A percentile compares a stretch with the other conserved stretches of the same genome.
Evolutionary conservation across 108 stramenopile genomes (phyloP).

Genomic region (Conticribra guillardii): DNA sequence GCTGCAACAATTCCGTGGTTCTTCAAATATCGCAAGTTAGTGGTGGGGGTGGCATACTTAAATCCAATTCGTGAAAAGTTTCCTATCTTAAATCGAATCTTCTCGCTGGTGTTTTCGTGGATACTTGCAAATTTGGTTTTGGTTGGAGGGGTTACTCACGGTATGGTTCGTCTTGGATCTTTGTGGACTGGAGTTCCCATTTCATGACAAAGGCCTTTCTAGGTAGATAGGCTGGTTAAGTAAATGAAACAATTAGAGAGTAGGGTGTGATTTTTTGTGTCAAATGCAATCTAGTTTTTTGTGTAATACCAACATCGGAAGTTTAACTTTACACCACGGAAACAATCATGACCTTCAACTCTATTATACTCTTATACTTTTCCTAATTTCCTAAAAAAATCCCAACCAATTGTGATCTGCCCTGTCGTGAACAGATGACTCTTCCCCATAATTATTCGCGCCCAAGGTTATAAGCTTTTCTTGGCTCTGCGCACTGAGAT

Average conservation of each 20-base stretch:
- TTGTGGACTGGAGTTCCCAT: conserved; percentile 21
- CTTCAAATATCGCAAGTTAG: conserved; percentile 46
- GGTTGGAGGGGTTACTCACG: conserved; percentile 25
- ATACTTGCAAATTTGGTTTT: conserved; percentile 28
- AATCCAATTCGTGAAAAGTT: conserved; percentile 42
- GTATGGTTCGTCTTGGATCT: conserved; percentile 22
- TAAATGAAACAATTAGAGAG: no score
- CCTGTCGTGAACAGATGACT: no score
- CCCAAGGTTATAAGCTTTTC: not conserved
- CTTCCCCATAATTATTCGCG: no score
- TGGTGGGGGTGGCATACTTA: conserved; percentile 16
- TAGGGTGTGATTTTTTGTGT: no score
- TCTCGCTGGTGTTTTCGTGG: conserved; percentile 31
- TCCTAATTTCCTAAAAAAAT: no score
- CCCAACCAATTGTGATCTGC: no score
- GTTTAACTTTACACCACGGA: no score
- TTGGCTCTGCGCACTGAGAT: not conserved
- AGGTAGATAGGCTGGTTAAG: no score
- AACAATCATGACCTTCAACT: no score
- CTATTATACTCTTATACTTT: no score
- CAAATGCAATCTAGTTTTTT: no score
- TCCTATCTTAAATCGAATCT: conserved; percentile 44
- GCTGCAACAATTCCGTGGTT: conserved; percentile 49
- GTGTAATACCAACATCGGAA: no score
- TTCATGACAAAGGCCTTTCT: not conserved